Evolutionary conservation across 768 basidiomycete species (phyloP), one percentile per base, ranked within the genome.

Genomic region (Gloeophyllum trabeum): DNA sequence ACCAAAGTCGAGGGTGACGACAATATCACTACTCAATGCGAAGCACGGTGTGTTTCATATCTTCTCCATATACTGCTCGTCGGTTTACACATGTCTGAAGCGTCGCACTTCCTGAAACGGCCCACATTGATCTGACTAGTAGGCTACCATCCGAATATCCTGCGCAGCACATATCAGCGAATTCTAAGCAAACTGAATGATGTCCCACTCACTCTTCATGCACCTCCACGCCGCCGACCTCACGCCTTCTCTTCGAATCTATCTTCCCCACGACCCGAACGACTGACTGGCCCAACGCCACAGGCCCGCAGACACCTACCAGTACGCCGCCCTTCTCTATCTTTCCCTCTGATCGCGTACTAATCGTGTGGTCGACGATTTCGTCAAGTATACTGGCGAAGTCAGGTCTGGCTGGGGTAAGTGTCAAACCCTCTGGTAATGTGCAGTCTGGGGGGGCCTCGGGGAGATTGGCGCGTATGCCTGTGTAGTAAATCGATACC

Each of bases 401-500:
- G 44, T 56, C 48, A 2, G 61, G 59, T 10, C 61, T 56, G 22
- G 56, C 53, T 5, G 59, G 52, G 4, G 51, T 44, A 36, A 62
- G 49, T 23, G 55, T 48, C 23, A 61, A 47, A 18, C 60, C 60
- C 5, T 44, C 47, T 6, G 61, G 61, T 19, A 61, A 35, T n/a
- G 18, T 50, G 44, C 4, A 43, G 48, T 13, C 54, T 47, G 4
- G 48, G 46, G 2, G 49, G 45, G n/a, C n/a, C n/a, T n/a, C n/a
- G n/a, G n/a, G n/a, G n/a, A n/a, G n/a, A n/a, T n/a, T n/a, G n/a
- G n/a, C n/a, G n/a, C n/a, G n/a, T n/a, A n/a, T n/a, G n/a, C 72
- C 67, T 13, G 69, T 72, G 56, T 70, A 69, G 42, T 63, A 62
- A 4, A 70, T 59, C 13, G 62, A 57, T 41, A 74, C 62, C 5